Percentiles rank a stretch among this genome's conserved stretches.
phyloP scores from a whole-genome alignment of 305 asterid genomes.

The Ilex paraguariensis region DNA sequence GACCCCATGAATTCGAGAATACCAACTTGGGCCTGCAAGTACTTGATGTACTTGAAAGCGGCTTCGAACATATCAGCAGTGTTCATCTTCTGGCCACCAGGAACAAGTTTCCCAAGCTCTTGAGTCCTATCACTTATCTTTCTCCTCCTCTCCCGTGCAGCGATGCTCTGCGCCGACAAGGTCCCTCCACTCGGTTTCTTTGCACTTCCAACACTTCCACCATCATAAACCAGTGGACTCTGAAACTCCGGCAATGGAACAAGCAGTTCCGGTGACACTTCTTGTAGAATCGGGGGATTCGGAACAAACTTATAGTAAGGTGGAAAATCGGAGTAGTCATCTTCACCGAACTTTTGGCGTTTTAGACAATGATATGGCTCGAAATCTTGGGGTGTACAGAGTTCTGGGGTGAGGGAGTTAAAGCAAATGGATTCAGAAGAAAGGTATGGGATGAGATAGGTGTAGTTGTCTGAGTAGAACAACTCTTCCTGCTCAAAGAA shows the following conservation, averaged over 20 bases:
- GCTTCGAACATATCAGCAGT: constrained; percentile 89
- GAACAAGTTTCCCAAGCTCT: constrained; percentile 77
- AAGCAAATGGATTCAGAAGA: not conserved
- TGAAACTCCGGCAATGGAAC: constrained; percentile 27
- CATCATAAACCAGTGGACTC: constrained; percentile 16
- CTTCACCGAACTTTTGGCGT: constrained; percentile 29
- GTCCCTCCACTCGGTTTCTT: constrained; percentile 24
- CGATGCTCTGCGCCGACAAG: constrained; percentile 70
- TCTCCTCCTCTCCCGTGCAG: constrained; percentile 86
- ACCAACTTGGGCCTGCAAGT: constrained; percentile 63
- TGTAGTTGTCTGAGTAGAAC: not conserved
- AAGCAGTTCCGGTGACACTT: not conserved
- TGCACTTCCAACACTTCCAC: constrained; percentile 11
- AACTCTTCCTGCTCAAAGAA: not conserved
- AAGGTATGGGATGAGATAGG: not conserved
- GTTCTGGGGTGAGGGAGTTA: constrained; percentile 9
- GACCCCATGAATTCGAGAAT: constrained; percentile 40
- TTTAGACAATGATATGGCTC: constrained; percentile 20
- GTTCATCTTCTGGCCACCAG: constrained; percentile 85
- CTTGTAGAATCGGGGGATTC: constrained; percentile 9
- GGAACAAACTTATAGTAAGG: constrained; percentile 20
- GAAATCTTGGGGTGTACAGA: constrained; percentile 15
- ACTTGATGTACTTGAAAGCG: constrained; percentile 64
- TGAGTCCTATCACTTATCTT: constrained; percentile 75
- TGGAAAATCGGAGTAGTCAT: constrained; percentile 3